phyloP scores from a whole-genome alignment of 345 rosid genomes.

The Citrus glauca region DNA sequence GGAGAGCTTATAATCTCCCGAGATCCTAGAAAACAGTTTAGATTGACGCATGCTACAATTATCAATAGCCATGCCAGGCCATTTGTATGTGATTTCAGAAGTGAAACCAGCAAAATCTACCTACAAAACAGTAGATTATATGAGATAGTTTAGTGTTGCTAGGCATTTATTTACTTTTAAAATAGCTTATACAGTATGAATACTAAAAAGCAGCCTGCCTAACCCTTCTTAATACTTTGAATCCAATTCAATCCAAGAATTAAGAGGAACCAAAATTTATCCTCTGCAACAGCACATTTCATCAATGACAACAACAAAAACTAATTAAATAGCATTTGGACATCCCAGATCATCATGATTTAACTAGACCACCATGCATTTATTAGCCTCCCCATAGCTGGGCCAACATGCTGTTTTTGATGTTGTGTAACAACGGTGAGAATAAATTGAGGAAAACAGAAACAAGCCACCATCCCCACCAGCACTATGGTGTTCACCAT shows the following conservation, averaged over 20 bases:
- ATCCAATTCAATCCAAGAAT: background rate
- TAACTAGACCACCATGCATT: background rate
- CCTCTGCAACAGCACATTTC: background rate
- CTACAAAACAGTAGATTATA: conserved; percentile 28
- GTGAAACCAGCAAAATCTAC: conserved; percentile 43
- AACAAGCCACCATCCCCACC: background rate
- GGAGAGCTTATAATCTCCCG: conserved; percentile 51
- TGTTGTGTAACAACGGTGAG: background rate
- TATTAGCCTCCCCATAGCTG: background rate
- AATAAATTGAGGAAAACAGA: background rate
- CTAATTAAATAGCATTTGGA: background rate
- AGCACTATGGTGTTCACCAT: background rate
- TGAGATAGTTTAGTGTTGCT: background rate
- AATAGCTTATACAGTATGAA: background rate
- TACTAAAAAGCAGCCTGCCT: background rate
- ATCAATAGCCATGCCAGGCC: conserved; percentile 29
- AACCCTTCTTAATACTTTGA: background rate
- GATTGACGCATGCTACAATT: conserved; percentile 23
- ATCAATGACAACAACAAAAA: background rate
- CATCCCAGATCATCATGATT: background rate
- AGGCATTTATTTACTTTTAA: background rate
- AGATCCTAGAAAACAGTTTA: conserved; percentile 41
- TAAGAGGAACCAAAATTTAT: background rate
- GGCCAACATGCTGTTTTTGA: background rate
- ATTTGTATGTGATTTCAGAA: conserved; percentile 26